A percentile compares a stretch with the other conserved stretches of the same genome.
These are phyloP conservation scores for Soucietia sequanensis DNA, from an alignment of 805 yeast species.

Conservation along the genomic window DNA sequence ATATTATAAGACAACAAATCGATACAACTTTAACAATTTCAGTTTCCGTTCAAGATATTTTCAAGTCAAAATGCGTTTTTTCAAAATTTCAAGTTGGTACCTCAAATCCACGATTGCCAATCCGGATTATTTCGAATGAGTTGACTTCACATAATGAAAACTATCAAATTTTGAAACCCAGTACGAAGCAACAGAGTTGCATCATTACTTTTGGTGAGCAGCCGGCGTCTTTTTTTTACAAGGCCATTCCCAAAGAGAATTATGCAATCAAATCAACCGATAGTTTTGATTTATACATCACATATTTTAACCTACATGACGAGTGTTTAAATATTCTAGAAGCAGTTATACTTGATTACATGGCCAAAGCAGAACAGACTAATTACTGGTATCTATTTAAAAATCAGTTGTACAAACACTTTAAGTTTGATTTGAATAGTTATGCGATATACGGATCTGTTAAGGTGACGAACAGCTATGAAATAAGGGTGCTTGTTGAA, in stretches of 20 bases:
- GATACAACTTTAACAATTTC: slow-evolving; percentile 61
- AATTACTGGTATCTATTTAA: slow-evolving; percentile 24
- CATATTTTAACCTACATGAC: slow-evolving; percentile 44
- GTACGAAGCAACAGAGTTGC: slow-evolving; percentile 15
- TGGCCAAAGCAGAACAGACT: slow-evolving; percentile 8
- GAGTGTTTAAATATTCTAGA: slow-evolving; percentile 36
- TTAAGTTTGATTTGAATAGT: slow-evolving; percentile 28
- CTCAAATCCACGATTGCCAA: slow-evolving; percentile 48
- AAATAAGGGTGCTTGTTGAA: slow-evolving; percentile 14
- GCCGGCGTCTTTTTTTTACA: slow-evolving; percentile 61
- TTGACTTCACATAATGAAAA: slow-evolving; percentile 29
- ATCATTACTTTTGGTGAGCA: slow-evolving; percentile 67
- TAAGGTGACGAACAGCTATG: slow-evolving; percentile 16
- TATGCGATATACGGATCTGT: slow-evolving; percentile 24
- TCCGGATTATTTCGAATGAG: slow-evolving; percentile 47
- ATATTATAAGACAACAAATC: slow-evolving; percentile 31
- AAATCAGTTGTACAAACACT: slow-evolving; percentile 13
- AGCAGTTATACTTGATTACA: slow-evolving; percentile 10
- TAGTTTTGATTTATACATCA: slow-evolving; percentile 40
- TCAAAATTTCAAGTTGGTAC: slow-evolving; percentile 72
- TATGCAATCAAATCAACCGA: slow-evolving; percentile 26
- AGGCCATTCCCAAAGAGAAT: slow-evolving; percentile 31
- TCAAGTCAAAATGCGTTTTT: slow-evolving; percentile 53
- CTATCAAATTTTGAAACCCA: slow-evolving; percentile 22
- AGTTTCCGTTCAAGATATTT: slow-evolving; percentile 79